Base-by-base conservation (phyloP, 2,329 filamentous ascomycete species). In the Bipolaris victoriae region DNA sequence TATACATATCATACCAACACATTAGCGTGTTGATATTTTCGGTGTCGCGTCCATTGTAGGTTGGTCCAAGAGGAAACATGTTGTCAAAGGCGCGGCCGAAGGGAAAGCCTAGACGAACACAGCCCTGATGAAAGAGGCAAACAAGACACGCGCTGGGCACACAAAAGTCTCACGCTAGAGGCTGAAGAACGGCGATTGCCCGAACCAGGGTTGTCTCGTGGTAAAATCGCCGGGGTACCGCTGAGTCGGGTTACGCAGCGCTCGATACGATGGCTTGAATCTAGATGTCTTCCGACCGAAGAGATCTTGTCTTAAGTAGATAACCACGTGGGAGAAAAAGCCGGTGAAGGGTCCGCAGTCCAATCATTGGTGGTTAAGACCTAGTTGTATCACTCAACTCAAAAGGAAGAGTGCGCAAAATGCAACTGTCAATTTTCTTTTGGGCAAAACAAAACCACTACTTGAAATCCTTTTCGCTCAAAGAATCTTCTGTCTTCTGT, bases 401-500 rank as follows among this genome's bases (percentile, higher is more conserved):
- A 10, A 16, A 36, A 16, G 7, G 15, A 43, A 43, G 16, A 26
- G n/a, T 15, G 10, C 26, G 15, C 40, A 24, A 43, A 2, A 18
- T 11, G 22, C 6, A 26, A 41, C 20, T 7, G 22, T 26, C 22
- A 15, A 20, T 47, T 24, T 36, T 18, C 18, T 20, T 24, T 6
- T 2, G 6, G 20, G 22, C 18, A 36, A n/a, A 24, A 47, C 18
- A n/a, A 26, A 7, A 31, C 31, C 13, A 20, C 57, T 62, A 66
- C 50, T 62, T 62, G 51, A 66, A 64, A 29, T 71, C 69, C 16
- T 63, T 61, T 41, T 69, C 67, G n/a, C 60, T 52, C 52, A 76
- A 60, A 11, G 67, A 69, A 37, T 69, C 66, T 48, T 76, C 73
- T 9, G 61, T 61, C 60, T 71, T 69, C 52, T 73, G 64, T 61